Conservation (phyloP, 306 rosid species). For the Gastrolobium villosum region DNA sequence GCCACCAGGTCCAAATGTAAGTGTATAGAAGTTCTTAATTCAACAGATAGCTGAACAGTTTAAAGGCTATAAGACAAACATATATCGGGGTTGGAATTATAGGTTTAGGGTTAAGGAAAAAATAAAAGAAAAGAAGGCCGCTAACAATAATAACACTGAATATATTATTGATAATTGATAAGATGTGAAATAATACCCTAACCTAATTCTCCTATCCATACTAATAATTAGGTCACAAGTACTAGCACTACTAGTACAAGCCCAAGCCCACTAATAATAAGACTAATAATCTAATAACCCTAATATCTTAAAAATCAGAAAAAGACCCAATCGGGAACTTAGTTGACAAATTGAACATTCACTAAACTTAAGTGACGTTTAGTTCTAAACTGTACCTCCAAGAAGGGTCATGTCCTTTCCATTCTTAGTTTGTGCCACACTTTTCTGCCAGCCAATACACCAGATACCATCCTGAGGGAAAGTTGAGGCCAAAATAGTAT, state of each 20-base stretch:
- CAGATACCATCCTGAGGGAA: conserved; percentile 55
- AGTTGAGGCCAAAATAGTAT: conserved; percentile 40
- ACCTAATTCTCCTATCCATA: conserved; percentile 2
- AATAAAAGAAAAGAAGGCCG: neutral
- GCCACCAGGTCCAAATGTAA: conserved; percentile 10
- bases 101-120: neutral
- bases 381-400: conserved; percentile 69
- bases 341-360: conserved; percentile 14
- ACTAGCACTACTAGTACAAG: conserved; percentile 4
- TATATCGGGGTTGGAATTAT: conserved; percentile 1
- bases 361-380: conserved; percentile 32
- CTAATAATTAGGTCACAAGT: neutral
- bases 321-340: neutral
- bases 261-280: conserved; percentile 1
- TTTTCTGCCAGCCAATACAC: conserved; percentile 81
- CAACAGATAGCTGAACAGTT: conserved; percentile 7
- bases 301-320: conserved; percentile 26
- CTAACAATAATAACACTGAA: neutral
- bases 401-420: conserved; percentile 75
- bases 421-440: conserved; percentile 58
- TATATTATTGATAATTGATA: conserved; percentile 10
- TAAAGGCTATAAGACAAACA: conserved; percentile 28
- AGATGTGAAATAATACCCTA: conserved; percentile 2
- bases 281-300: conserved; percentile 1
- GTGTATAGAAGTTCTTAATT: neutral